phyloP scores from a whole-genome alignment of 2,329 filamentous ascomycete genomes.

The Sporothrix pallida region DNA sequence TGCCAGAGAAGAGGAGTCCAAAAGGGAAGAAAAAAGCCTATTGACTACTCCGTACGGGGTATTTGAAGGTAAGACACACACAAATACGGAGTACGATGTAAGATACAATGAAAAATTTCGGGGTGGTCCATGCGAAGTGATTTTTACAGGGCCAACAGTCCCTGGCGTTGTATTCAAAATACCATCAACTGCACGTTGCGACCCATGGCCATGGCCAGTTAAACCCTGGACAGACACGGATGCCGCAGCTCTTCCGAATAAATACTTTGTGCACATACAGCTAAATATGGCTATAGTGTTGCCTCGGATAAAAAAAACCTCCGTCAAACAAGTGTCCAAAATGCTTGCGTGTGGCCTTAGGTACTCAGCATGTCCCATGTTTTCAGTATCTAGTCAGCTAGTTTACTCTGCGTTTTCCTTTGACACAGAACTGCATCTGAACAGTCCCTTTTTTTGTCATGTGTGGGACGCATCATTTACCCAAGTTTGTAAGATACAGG shows the following conservation, averaged over 20 bases:
- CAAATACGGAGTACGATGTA: too few relatives aligned
- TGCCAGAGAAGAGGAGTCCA: too few relatives aligned
- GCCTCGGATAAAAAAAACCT: not conserved
- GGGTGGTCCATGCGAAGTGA: not conserved
- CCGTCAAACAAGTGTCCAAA: not conserved
- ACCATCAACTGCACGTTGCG: not conserved
- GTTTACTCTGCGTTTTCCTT: too few relatives aligned
- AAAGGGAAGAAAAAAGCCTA: too few relatives aligned
- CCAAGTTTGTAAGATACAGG: not conserved
- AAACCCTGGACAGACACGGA: not conserved
- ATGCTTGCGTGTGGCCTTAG: too few relatives aligned
- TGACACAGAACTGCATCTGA: not conserved
- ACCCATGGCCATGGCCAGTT: not conserved
- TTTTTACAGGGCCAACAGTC: not conserved
- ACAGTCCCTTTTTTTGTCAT: not conserved
- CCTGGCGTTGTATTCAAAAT: not conserved
- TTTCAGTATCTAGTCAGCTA: not conserved
- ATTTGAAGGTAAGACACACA: too few relatives aligned
- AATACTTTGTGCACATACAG: not conserved
- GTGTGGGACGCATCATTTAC: not conserved
- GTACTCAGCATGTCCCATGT: not conserved
- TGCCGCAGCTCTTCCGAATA: not conserved
- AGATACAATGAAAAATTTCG: too few relatives aligned
- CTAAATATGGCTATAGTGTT: not conserved
- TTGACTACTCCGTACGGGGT: too few relatives aligned